phyloP scores from a whole-genome alignment of 805 yeast genomes.

The Nakazawaea laoshanensis region DNA sequence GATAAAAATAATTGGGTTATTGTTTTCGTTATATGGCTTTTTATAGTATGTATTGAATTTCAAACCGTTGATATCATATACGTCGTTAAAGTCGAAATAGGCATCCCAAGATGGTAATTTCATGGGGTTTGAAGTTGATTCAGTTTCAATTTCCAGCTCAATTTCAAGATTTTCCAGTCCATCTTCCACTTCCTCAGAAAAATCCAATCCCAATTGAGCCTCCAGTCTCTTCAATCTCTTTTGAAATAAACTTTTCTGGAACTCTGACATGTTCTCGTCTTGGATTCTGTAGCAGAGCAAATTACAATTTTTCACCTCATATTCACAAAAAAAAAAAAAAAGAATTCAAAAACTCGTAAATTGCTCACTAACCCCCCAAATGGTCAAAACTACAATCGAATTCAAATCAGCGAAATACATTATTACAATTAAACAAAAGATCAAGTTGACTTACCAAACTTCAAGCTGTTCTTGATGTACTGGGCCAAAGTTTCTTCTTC shows the following conservation, averaged over 20 bases:
- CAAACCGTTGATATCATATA: slow-evolving; percentile 16
- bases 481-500: background rate
- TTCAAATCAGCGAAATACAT: too few relatives aligned
- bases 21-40: slow-evolving; percentile 31
- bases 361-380: too few relatives aligned
- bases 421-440: too few relatives aligned
- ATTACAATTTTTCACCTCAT: background rate
- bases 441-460: too few relatives aligned
- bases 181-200: slow-evolving; percentile 11
- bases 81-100: slow-evolving; percentile 21
- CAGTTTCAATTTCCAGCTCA: background rate
- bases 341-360: too few relatives aligned
- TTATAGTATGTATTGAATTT: slow-evolving; percentile 49
- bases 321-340: background rate
- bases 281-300: background rate
- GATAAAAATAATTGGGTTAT: slow-evolving; percentile 49
- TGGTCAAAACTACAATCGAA: too few relatives aligned
- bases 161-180: slow-evolving; percentile 11
- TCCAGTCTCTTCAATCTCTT: slow-evolving; percentile 17
- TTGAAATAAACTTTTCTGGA: slow-evolving; percentile 19
- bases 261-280: slow-evolving; percentile 16
- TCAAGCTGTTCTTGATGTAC: background rate
- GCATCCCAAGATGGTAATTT: slow-evolving; percentile 22
- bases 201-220: slow-evolving; percentile 14
- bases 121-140: background rate